phyloP scores from a whole-genome alignment of 768 basidiomycete species.

The Kwoniella mangroviensis region DNA sequence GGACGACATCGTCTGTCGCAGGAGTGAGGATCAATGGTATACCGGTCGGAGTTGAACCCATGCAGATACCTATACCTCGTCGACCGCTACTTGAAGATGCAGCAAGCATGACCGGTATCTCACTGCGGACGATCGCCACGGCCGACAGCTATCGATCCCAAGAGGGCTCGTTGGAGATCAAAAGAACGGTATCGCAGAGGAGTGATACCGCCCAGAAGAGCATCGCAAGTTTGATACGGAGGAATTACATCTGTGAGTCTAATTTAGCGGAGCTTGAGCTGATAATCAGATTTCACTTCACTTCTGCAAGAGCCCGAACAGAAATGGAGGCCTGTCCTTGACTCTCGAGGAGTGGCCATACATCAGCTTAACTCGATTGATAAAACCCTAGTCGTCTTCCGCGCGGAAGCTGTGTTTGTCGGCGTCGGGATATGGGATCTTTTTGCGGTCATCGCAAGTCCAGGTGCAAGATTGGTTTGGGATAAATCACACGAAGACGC shows the following conservation, averaged over 20 bases:
- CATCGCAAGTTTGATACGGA: constrained; percentile 79
- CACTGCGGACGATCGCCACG: constrained; percentile 51
- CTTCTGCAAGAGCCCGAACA: constrained; percentile 95
- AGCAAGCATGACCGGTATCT: constrained; percentile 52
- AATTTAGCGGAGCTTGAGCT: constrained; percentile 2
- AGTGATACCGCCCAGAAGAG: constrained; percentile 73
- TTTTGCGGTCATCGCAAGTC: constrained; percentile 82
- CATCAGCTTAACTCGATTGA: constrained; percentile 97
- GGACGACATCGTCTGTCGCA: constrained; percentile 66
- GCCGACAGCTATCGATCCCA: constrained; percentile 27
- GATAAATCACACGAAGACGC: constrained; percentile 90
- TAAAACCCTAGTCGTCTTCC: constrained; percentile 91
- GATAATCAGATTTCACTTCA: constrained; percentile 77
- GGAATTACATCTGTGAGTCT: constrained; percentile 82
- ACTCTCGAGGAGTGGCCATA: constrained; percentile 86
- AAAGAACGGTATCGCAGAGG: constrained; percentile 57
- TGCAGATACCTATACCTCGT: constrained; percentile 22
- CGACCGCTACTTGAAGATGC: constrained; percentile 48
- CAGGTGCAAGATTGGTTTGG: constrained; percentile 81
- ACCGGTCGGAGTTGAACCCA: constrained; percentile 58
- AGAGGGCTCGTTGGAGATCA: constrained; percentile 15
- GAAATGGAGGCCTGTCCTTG: constrained; percentile 84
- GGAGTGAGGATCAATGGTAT: constrained; percentile 87
- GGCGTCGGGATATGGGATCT: constrained; percentile 95
- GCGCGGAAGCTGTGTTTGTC: constrained; percentile 96